These are phyloP conservation scores for Mytilinidion resinicola DNA, from an alignment of 495 filamentous ascomycete genomes.

Conservation along the genomic window DNA sequence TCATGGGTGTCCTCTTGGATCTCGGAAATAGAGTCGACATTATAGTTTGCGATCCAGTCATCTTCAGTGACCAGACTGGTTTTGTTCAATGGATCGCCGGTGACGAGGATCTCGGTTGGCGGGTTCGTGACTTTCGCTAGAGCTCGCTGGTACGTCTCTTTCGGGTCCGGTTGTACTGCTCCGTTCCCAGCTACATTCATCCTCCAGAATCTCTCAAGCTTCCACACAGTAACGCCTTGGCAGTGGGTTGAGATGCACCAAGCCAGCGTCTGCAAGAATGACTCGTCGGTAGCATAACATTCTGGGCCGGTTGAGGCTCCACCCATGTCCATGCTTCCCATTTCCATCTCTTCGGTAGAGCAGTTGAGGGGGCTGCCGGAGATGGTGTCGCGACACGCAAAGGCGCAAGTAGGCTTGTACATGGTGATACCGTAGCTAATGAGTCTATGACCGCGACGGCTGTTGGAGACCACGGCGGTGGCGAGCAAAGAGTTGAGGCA, in stretches of 20 bases:
- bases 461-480: neutral
- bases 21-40: neutral
- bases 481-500: neutral
- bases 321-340: neutral
- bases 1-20: neutral
- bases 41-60: conserved; percentile 2
- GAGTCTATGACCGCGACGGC: conserved; percentile 4
- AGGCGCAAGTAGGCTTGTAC: conserved; percentile 10
- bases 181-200: neutral
- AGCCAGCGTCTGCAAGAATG: conserved; percentile 5
- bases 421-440: conserved; percentile 6
- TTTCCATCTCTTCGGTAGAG: neutral
- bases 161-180: conserved; percentile 4
- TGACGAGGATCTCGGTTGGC: conserved; percentile 1
- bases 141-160: neutral
- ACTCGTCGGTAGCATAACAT: conserved; percentile 5
- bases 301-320: neutral
- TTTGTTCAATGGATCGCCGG: neutral
- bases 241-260: conserved; percentile 8
- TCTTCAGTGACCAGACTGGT: conserved; percentile 1
- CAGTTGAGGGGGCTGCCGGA: neutral
- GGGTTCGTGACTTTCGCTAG: neutral
- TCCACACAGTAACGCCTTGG: neutral
- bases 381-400: neutral
- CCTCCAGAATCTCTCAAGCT: conserved; percentile 7